Evolutionary conservation across 2,329 filamentous ascomycete species (phyloP), one percentile per base, ranked within the genome.

Genomic region (Claviceps monticola): DNA sequence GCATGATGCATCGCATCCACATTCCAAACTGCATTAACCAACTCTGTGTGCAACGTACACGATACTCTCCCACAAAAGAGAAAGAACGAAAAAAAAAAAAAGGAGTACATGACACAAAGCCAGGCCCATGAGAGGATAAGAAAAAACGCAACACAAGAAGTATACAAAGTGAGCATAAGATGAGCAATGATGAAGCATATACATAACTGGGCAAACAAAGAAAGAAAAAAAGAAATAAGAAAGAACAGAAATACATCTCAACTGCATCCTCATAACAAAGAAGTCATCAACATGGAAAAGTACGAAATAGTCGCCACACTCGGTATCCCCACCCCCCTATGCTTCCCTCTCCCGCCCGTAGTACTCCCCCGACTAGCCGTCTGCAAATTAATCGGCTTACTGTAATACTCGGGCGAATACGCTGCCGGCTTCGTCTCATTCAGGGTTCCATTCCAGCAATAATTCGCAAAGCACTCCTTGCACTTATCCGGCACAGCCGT

Each of bases 371-470:
- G 14, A 14, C 19, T 43, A 23, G 57, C 56, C 46, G 57, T 62
- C 34, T 63, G 53, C 8, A 60, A 45, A 26, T 61, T 52, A 38
- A 68, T 60, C 13, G 55, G 52, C 39, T 59, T 57, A 51, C 61
- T 56, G 38, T 60, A 59, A 5, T 63, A 57, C 2, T 49, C 17
- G 9, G 66, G 66, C 23, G 57, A 50, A 45, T 69, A 69, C 7
- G 54, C 59, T 54, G 57, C 75, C 1, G 66, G 62, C 1, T 60
- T 58, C 11, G 56, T 53, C 49, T 64, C 63, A 29, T 66, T 62
- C 38, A 68, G 52, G 16, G 79, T 86, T n/a, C 93, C 93, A 64
- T 96, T 79, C 93, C 93, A 98, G 76, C 93, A 98, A 71, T 96
- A 96, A 19, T 72, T 68, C 13, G 72, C 58, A 67, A 96, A 97